Evolutionary conservation across 805 yeast species (phyloP), one percentile per base, ranked within the genome.

Genomic region (Cyberlindnera misumaiensis): DNA sequence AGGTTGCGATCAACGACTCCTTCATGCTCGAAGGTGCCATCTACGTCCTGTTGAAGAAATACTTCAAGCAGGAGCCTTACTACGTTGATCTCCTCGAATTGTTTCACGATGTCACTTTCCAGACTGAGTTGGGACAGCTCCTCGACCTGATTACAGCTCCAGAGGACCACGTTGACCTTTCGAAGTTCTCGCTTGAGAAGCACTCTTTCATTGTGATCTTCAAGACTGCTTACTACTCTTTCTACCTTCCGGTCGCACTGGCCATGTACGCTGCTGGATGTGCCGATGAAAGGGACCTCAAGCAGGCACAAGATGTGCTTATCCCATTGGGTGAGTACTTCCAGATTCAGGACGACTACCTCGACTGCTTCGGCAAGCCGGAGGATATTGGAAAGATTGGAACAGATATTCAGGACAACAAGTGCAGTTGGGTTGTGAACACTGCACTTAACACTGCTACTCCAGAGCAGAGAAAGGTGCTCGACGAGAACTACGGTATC

Each of bases 381-480:
- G 94, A 85, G 59, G 87, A 90, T 56, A 93, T 89, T 58, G 99
- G 99, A 47, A 93, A 93, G 72, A 87, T 93, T 52, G 99, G 99
- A 51, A 93, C 98, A 43, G 99, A 93, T 62, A 93, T 93, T 58
- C 84, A 84, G 68, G 99, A 93, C 66, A 93, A 93, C 77, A 93
- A 93, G 66, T 93, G 99, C 65, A 84, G 96, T 32, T 93, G 99
- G 99, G 80, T 93, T 40, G 75, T 93, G 55, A 93, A 93, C 72
- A 84, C 86, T 52, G 98, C 98, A 7, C 75, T 93, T 53, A 73
- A 81, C 60, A 67, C 80, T 49, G 90, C 76, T 38, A 71, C 75
- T 20, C 76, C 87, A 30, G 93, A 80, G 47, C 97, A 93, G 69
- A 83, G 97, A 64, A 62, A 70, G 49, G 43, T 83, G 3, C 74